A percentile compares a stretch with the other conserved stretches of the same genome.
phyloP scores from a whole-genome alignment of 495 filamentous ascomycete genomes.

The Lasiosphaeria miniovina region DNA sequence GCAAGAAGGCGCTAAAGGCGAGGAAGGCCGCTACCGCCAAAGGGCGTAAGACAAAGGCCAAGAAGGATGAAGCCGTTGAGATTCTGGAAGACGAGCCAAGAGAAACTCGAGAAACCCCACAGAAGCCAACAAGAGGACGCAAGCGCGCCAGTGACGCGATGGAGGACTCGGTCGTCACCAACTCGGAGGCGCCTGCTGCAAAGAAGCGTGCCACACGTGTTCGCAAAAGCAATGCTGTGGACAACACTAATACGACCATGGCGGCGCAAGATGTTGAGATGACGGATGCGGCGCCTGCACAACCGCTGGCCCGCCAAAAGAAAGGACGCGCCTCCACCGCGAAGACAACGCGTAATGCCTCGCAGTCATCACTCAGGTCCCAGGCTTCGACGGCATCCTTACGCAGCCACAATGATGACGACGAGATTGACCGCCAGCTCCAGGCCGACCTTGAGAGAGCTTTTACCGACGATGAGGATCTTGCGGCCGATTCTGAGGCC shows the following conservation, averaged over 20 bases:
- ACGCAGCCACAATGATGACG: conserved; percentile 50
- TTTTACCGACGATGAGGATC: conserved; percentile 54
- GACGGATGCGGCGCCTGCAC: conserved; percentile 28
- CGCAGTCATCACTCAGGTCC: conserved; percentile 46
- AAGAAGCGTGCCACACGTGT: conserved; percentile 65
- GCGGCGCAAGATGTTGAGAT: conserved; percentile 34
- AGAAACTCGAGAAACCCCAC: conserved; percentile 39
- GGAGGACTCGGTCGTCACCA: conserved; percentile 39
- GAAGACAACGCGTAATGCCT: conserved; percentile 52
- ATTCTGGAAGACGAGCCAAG: conserved; percentile 41
- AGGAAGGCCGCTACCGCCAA: conserved; percentile 33
- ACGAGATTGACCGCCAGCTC: conserved; percentile 66
- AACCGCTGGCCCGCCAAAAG: conserved; percentile 28
- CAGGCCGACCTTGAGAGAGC: conserved; percentile 63
- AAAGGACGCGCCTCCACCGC: conserved; percentile 29
- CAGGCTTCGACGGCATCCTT: conserved; percentile 36
- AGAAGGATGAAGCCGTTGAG: conserved; percentile 59
- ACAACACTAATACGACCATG: conserved; percentile 21
- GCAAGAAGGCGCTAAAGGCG: conserved; percentile 46
- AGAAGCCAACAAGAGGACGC: conserved; percentile 49
- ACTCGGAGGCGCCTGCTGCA: conserved; percentile 51
- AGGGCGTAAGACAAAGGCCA: conserved; percentile 51
- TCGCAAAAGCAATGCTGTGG: conserved; percentile 31
- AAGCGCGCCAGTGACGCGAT: conserved; percentile 66
- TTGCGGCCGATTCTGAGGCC: conserved; percentile 35